A percentile compares a stretch with the other conserved stretches of the same genome.
Evolutionary conservation across 768 basidiomycete species (phyloP).

Genomic region (Heimioporus sp.): DNA sequence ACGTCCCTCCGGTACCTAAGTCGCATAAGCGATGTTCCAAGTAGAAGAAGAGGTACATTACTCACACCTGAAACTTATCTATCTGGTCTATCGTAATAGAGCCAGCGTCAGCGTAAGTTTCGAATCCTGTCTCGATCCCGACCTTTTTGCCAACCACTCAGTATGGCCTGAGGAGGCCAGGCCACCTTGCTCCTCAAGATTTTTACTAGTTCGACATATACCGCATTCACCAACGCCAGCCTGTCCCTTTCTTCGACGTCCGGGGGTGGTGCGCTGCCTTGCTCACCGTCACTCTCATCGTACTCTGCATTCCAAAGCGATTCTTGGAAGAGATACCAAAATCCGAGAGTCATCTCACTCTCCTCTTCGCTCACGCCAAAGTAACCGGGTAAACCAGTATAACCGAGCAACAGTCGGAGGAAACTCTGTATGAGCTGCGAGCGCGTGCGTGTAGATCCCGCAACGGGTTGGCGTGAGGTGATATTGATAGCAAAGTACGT

Average conservation of each 20-base stretch:
- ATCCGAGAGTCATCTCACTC: slow-evolving; percentile 82
- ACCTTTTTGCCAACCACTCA: slow-evolving; percentile 70
- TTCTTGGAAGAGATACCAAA: slow-evolving; percentile 92
- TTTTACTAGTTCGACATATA: slow-evolving; percentile 77
- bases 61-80: slow-evolving; percentile 78
- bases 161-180: slow-evolving; percentile 54
- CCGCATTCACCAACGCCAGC: slow-evolving; percentile 61
- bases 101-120: slow-evolving; percentile 5
- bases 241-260: slow-evolving; percentile 36
- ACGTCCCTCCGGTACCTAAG: slow-evolving; percentile 79
- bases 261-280: slow-evolving; percentile 14
- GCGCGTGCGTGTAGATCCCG: slow-evolving; percentile 37
- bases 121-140: slow-evolving; percentile 6
- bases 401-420: slow-evolving; percentile 66
- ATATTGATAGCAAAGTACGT: slow-evolving; percentile 72
- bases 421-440: slow-evolving; percentile 65
- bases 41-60: slow-evolving; percentile 7
- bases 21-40: slow-evolving; percentile 1
- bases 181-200: slow-evolving; percentile 70
- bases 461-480: slow-evolving; percentile 41
- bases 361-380: slow-evolving; percentile 85
- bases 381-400: slow-evolving; percentile 72
- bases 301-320: slow-evolving; percentile 72
- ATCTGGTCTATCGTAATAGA: slow-evolving; percentile 55
- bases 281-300: slow-evolving; percentile 36